Conservation (phyloP, 1,284 basidiomycete genomes). For the Pseudozyma pruni region DNA sequence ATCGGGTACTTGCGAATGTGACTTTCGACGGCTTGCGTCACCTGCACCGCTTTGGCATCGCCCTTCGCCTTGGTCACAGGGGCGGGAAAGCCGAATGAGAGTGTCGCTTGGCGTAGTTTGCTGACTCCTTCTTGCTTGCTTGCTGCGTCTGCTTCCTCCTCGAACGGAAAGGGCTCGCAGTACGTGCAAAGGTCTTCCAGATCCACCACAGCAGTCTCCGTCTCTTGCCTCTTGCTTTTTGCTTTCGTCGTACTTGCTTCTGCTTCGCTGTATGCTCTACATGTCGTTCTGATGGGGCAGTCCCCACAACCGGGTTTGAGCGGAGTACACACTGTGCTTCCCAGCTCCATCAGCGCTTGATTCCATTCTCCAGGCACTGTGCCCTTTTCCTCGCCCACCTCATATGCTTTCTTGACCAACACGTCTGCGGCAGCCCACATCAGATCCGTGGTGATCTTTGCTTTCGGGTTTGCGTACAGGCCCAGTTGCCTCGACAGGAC, state of each 20-base stretch:
- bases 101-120: constrained; percentile 39
- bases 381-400: constrained; percentile 17
- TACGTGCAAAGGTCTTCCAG: constrained; percentile 60
- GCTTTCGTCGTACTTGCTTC: constrained; percentile 9
- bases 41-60: background rate
- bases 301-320: constrained; percentile 52
- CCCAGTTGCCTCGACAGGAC: constrained; percentile 61
- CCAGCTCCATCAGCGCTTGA: constrained; percentile 66
- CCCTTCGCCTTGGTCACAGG: constrained; percentile 5
- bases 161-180: constrained; percentile 55
- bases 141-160: constrained; percentile 24
- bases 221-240: background rate
- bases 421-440: constrained; percentile 57
- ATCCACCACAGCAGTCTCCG: constrained; percentile 19
- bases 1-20: constrained; percentile 83
- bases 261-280: constrained; percentile 38
- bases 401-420: constrained; percentile 46
- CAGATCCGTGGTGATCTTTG: constrained; percentile 56
- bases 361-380: constrained; percentile 61
- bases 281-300: constrained; percentile 56
- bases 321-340: constrained; percentile 46
- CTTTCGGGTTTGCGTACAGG: constrained; percentile 57
- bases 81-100: constrained; percentile 27
- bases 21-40: constrained; percentile 17
- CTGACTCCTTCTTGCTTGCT: constrained; percentile 7